Evolutionary conservation across 805 yeast species (phyloP), one percentile per base, ranked within the genome.

Genomic region (Sugiyamaella americana): DNA sequence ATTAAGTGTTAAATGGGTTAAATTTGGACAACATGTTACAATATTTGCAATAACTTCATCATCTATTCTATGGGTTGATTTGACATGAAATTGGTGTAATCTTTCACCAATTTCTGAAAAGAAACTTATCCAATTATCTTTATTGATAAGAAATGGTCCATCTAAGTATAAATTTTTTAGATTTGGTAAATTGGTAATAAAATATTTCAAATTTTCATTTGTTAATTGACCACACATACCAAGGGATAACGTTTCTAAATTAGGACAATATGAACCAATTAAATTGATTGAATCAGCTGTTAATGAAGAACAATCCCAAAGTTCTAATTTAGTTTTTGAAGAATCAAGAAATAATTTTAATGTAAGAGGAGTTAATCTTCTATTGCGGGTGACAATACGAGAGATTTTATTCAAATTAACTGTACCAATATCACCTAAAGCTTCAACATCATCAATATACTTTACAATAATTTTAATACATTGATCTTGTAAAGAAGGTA

Each of bases 221-320:
- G 84, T 87, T 36, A 93, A 67, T 55, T 85, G 89, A 3, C 98
- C 98, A 69, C 98, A 91, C 97, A 89, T 91, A 49, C 80, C 79
- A 39, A 93, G 67, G 0, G 82, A 82, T 38, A 93, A 62, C 1
- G 71, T 63, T 53, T 76, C 80, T 2, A 93, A 51, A 22, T 81
- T 71, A 0, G 96, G 96, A 55, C 96, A 86, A 60, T 68, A 83
- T 0, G 94, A 72, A 0, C 89, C 88, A 34, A 93, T 78, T 52
- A 79, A 72, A 55, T 76, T 75, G 51, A 82, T 73, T 0, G 93
- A 76, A 50, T 76, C 82, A 36, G 74, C 72, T 20, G 79, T 76
- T 16, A 93, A 71, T 41, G 79, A 80, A 0, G 96, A 87, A 62
- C 99, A 93, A 65, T 93, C 99, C 88, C 95, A 87, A 52, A 93